phyloP scores from a whole-genome alignment of 2,329 filamentous ascomycete species.

The Chaetomium sp. region DNA sequence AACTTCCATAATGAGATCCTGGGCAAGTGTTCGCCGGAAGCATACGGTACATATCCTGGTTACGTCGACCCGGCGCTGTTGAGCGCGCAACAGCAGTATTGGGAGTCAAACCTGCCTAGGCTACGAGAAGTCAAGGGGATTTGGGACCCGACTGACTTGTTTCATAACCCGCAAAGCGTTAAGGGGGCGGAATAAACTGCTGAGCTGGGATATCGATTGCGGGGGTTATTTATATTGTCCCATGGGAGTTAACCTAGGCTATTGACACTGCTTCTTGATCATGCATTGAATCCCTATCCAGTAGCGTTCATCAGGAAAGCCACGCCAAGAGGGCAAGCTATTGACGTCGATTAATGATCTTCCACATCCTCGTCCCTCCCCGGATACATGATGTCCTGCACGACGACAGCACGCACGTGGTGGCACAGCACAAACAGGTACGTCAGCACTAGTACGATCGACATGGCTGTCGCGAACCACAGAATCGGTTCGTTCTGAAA shows the following conservation, averaged over 20 bases:
- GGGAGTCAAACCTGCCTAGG: constrained; percentile 53
- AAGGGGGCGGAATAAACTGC: constrained; percentile 22
- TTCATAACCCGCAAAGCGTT: constrained; percentile 62
- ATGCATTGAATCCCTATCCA: background rate
- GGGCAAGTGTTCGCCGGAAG: constrained; percentile 41
- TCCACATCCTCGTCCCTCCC: constrained; percentile 57
- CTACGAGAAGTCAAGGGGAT: constrained; percentile 54
- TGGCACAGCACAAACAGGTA: constrained; percentile 50
- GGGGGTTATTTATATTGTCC: background rate
- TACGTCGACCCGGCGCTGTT: constrained; percentile 60
- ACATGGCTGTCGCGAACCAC: constrained; percentile 55
- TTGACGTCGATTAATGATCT: constrained; percentile 43
- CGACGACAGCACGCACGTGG: constrained; percentile 51
- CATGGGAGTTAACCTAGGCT: background rate
- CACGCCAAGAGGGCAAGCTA: no score
- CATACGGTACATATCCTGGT: constrained; percentile 60
- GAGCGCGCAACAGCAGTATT: constrained; percentile 55
- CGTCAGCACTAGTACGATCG: constrained; percentile 45
- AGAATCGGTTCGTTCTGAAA: constrained; percentile 49
- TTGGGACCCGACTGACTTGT: constrained; percentile 57
- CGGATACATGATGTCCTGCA: constrained; percentile 59
- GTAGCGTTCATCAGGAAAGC: no score
- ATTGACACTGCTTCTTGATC: background rate
- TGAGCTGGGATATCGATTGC: background rate
- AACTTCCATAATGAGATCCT: constrained; percentile 52